These are phyloP conservation scores for Colletotrichum filicis DNA, from an alignment of 2,329 filamentous ascomycete species.

Conservation along the genomic window DNA sequence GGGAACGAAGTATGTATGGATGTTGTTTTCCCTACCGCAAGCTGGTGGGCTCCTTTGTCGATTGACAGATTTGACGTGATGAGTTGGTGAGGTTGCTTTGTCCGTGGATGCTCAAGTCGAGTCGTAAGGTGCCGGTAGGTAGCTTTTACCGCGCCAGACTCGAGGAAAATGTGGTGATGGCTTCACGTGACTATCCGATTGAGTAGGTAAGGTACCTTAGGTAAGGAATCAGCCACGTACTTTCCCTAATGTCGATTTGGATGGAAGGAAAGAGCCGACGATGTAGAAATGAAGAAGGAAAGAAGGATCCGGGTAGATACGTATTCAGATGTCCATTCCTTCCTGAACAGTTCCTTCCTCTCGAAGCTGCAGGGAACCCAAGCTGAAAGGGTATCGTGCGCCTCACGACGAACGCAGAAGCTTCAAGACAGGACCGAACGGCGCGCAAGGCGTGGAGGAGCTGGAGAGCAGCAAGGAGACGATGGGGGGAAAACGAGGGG, in stretches of 20 bases:
- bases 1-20: not conserved
- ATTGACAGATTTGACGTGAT: not conserved
- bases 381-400: constrained; percentile 9
- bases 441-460: constrained; percentile 3
- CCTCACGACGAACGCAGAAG: constrained; percentile 23
- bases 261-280: not conserved
- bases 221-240: not conserved
- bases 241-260: not conserved
- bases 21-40: not conserved
- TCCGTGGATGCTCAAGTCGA: not conserved
- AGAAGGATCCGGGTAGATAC: not conserved
- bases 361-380: constrained; percentile 7
- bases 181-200: not conserved
- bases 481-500: constrained; percentile 3
- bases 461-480: constrained; percentile 1
- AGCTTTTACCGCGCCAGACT: not conserved
- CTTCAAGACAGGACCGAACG: not conserved
- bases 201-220: not conserved
- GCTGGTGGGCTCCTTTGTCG: not conserved
- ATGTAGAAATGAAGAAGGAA: not conserved
- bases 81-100: not conserved
- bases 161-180: not conserved
- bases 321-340: not conserved
- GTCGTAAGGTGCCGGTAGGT: no score
- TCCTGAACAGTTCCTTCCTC: not conserved